Percentiles rank a stretch among this genome's conserved stretches.
phyloP scores from a whole-genome alignment of 768 basidiomycete species.

The Russula olivacea region DNA sequence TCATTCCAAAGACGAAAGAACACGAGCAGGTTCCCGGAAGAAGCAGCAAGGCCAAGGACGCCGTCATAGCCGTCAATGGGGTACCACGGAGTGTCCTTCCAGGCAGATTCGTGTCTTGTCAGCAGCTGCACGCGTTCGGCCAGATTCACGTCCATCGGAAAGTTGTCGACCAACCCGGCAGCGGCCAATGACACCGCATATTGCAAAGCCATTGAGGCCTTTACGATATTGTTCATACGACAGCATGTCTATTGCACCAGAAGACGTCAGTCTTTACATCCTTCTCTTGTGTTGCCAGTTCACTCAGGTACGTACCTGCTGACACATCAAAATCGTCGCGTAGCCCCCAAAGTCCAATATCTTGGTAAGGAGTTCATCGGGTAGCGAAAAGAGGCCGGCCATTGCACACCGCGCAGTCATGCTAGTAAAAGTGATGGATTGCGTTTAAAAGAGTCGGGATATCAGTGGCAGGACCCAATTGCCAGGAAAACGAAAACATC shows the following conservation, averaged over 20 bases:
- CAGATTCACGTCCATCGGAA: not conserved
- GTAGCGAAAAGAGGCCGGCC: constrained; percentile 3
- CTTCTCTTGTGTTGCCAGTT: not conserved
- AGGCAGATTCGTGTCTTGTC: not conserved
- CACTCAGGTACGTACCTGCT: not conserved
- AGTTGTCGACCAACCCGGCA: constrained; percentile 2
- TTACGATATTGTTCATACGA: not conserved
- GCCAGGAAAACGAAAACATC: not conserved
- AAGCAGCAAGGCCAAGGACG: constrained; percentile 3
- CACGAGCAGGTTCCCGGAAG: constrained; percentile 8
- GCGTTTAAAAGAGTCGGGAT: not conserved
- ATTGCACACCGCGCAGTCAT: not conserved
- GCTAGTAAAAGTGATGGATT: not conserved
- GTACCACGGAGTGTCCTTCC: constrained; percentile 5
- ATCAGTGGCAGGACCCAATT: not conserved
- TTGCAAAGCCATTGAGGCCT: not conserved
- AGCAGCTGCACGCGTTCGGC: constrained; percentile 2
- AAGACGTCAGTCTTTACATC: not conserved
- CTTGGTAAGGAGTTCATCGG: constrained; percentile 4
- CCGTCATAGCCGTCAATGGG: not conserved
- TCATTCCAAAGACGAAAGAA: constrained; percentile 5
- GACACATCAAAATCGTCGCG: not conserved
- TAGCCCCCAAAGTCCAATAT: not conserved
- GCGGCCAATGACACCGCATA: not conserved
- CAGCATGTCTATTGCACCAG: not conserved